Percentiles rank a stretch among this genome's conserved stretches.
Evolutionary conservation across 208 protist species (phyloP).

Genomic region (Phytomonas sp.): DNA sequence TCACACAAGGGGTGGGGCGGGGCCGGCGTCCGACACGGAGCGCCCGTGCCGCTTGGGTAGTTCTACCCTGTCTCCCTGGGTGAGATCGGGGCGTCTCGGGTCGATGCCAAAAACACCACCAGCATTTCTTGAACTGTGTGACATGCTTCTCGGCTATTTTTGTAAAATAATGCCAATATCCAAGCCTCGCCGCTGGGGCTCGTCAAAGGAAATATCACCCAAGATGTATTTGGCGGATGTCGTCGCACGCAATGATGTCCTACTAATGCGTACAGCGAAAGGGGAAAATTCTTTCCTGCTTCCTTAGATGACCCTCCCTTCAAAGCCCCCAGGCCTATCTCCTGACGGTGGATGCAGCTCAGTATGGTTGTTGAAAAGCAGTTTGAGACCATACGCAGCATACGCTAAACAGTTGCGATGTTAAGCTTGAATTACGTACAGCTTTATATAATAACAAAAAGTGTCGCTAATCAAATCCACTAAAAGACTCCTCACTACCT

Average conservation of each 20-base stretch:
- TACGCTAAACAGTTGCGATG: background rate
- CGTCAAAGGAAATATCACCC: background rate
- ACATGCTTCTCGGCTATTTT: background rate
- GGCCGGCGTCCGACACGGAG: background rate
- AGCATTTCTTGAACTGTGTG: too few species aligned
- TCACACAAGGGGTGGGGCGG: too few species aligned
- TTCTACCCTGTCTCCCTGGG: background rate
- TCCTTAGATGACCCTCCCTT: too few species aligned
- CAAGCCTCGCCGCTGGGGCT: background rate
- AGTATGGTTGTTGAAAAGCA: background rate
- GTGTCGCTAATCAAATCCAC: background rate
- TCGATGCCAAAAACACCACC: too few species aligned
- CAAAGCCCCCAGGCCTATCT: too few species aligned
- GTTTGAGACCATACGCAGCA: background rate
- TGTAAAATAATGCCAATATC: background rate
- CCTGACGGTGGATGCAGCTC: too few species aligned
- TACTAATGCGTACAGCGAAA: too few species aligned
- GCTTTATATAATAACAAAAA: background rate
- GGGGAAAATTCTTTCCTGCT: too few species aligned
- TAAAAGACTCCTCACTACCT: background rate
- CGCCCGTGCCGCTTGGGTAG: background rate
- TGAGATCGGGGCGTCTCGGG: too few species aligned
- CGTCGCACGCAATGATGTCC: too few species aligned
- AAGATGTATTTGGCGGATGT: background rate
- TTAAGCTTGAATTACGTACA: background rate